A percentile compares a stretch with the other conserved stretches of the same genome.
phyloP scores from a whole-genome alignment of 352 stramenopile genomes.

The Pythium pyrilobum region DNA sequence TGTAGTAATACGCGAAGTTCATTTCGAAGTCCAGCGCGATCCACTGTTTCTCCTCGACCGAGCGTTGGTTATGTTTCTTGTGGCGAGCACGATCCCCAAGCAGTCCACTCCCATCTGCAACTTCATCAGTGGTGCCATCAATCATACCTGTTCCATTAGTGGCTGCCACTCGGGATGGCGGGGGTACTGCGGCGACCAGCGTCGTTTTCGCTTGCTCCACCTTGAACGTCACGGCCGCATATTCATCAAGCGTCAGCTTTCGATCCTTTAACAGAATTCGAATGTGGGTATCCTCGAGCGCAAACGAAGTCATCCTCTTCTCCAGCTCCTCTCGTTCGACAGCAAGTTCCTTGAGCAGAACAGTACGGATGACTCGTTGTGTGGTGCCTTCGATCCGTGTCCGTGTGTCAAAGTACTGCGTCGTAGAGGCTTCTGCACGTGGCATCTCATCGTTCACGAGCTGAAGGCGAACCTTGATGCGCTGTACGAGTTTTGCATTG shows the following conservation, averaged over 20 bases:
- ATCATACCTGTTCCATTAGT: not conserved
- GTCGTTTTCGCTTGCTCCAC: slow-evolving; percentile 30
- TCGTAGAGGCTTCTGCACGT: slow-evolving; percentile 26
- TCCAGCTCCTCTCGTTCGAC: slow-evolving; percentile 33
- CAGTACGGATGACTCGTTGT: slow-evolving; percentile 42
- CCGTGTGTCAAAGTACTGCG: slow-evolving; percentile 55
- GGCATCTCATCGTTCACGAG: slow-evolving; percentile 31
- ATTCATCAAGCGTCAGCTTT: slow-evolving; percentile 29
- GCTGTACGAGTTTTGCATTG: slow-evolving; percentile 24
- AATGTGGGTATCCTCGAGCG: not conserved
- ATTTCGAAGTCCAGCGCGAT: slow-evolving; percentile 55
- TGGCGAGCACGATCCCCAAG: slow-evolving; percentile 33
- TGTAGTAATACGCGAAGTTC: slow-evolving; percentile 69
- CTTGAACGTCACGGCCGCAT: slow-evolving; percentile 27
- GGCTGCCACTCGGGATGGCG: not conserved
- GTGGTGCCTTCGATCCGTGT: slow-evolving; percentile 45
- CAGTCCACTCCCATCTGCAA: slow-evolving; percentile 1
- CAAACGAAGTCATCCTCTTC: slow-evolving; percentile 3
- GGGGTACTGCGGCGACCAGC: slow-evolving; percentile 22
- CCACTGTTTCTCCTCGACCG: slow-evolving; percentile 61
- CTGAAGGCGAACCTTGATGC: slow-evolving; percentile 21
- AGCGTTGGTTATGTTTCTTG: slow-evolving; percentile 44
- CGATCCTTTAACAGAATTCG: slow-evolving; percentile 14
- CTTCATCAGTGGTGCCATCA: not conserved
- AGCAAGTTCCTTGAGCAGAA: slow-evolving; percentile 39